Evolutionary conservation across 2,329 filamentous ascomycete species (phyloP).

Genomic region (Rachicladosporium sp.): DNA sequence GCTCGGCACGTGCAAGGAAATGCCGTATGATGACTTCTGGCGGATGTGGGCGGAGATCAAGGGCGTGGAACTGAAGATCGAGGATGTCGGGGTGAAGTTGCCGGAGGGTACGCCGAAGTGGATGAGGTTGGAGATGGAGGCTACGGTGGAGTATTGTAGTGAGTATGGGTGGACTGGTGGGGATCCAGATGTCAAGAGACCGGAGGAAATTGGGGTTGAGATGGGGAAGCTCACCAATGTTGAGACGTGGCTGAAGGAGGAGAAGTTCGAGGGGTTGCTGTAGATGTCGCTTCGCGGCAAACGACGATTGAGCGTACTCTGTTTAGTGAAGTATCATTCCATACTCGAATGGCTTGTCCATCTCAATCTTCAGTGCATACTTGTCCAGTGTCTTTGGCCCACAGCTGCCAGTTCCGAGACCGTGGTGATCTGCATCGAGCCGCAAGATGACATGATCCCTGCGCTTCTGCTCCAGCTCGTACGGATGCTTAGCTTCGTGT

Average conservation of each 20-base stretch:
- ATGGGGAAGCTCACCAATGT: conserved; percentile 8
- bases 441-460: conserved; percentile 45
- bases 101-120: conserved; percentile 9
- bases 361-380: conserved; percentile 26
- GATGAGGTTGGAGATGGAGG: conserved; percentile 10
- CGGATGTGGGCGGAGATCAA: conserved; percentile 2
- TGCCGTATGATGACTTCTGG: conserved; percentile 2
- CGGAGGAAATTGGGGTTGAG: conserved; percentile 11
- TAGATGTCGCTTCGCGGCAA: too few species aligned
- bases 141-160: conserved; percentile 8
- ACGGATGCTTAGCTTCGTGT: conserved; percentile 49
- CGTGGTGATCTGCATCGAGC: conserved; percentile 51
- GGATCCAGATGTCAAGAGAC: conserved; percentile 10
- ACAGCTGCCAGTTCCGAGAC: conserved; percentile 50
- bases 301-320: not conserved
- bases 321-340: conserved; percentile 11
- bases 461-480: conserved; percentile 44
- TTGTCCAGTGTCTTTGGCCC: conserved; percentile 39
- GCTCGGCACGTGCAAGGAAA: conserved; percentile 7
- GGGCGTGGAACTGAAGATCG: conserved; percentile 1
- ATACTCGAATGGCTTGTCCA: conserved; percentile 23
- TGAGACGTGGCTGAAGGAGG: conserved; percentile 10
- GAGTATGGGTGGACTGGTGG: conserved; percentile 14
- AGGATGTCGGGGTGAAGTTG: conserved; percentile 1
- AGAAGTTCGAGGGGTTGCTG: conserved; percentile 8